Evolutionary conservation across 352 stramenopile species (phyloP), one percentile per base, ranked within the genome.

Genomic region (Phytophthora rubi): DNA sequence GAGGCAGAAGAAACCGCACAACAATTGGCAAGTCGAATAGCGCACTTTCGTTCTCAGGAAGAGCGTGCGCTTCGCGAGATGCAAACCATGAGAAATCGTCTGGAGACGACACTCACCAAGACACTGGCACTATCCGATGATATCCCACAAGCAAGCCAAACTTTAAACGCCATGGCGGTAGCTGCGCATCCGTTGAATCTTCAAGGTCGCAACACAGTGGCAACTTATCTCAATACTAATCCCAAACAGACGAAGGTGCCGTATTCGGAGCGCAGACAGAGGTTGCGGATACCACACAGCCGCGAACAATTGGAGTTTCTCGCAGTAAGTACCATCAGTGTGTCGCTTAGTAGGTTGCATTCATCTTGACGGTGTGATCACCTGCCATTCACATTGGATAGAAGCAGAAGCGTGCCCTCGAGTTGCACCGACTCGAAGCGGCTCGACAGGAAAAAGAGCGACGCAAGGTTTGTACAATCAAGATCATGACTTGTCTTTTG

Each of bases 261-360:
- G 8, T 12, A 15, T 55, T 53, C 42, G 42, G 13, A 63, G 51
- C 62, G 51, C 23, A 71, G 60, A n/a, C 59, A 59, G 26, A 57
- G 55, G 45, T 18, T 56, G 4, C 75, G 76, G 47, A 68, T 52
- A 0, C 75, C 68, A 8, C 69, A 79, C 30, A 86, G 67, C 55
- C 73, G 80, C 13, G 81, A 91, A 15, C 81, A 89, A 37, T 62
- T 84, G 5, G 65, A 87, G 63, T 79, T 91, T 28, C 68, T 91
- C 2, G 79, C 53, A 37, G 83, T 88, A 67, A 63, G 47, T 42
- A 9, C 39, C 37, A 45, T 6, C 12, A 15, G 10, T 1, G 5
- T 18, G 15, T n/a, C 37, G 37, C 39, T 47, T 47, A 21, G 33
- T 12, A 6, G 33, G 33, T 39, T 39, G 23, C 2, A 26, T 26